Conservation (phyloP, 2,329 filamentous ascomycete species). For the Geosmithia putterillii region DNA sequence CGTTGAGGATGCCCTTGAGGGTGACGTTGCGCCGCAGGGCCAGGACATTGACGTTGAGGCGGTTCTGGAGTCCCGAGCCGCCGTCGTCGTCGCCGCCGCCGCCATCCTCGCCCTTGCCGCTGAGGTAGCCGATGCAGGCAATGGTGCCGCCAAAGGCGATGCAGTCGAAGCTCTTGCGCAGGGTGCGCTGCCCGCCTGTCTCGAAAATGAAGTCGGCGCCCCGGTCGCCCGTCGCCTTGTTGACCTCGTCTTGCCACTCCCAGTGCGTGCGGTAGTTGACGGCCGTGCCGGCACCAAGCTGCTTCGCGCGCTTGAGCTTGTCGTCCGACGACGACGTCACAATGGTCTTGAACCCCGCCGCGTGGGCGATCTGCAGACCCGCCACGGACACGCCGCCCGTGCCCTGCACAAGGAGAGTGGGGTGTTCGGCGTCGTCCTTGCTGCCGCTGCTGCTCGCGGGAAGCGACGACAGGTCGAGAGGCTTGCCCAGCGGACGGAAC, state of each 20-base stretch:
- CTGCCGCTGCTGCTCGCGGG: background rate
- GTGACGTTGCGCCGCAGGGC: slow-evolving; percentile 33
- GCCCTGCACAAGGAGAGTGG: slow-evolving; percentile 37
- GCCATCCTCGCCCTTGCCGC: slow-evolving; percentile 31
- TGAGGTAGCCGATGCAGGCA: slow-evolving; percentile 35
- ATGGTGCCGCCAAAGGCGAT: slow-evolving; percentile 43
- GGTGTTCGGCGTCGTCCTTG: background rate
- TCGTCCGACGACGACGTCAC: slow-evolving; percentile 41
- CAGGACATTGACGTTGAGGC: slow-evolving; percentile 47
- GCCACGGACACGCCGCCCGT: slow-evolving; percentile 40
- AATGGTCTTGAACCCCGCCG: slow-evolving; percentile 35
- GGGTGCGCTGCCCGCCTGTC: slow-evolving; percentile 36
- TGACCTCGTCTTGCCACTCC: slow-evolving; percentile 36
- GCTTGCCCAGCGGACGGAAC: slow-evolving; percentile 39
- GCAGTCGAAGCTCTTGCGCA: slow-evolving; percentile 38
- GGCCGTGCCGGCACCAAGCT: slow-evolving; percentile 35
- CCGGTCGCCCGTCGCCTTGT: slow-evolving; percentile 26
- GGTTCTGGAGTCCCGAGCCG: slow-evolving; percentile 17
- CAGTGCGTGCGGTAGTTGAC: slow-evolving; percentile 43
- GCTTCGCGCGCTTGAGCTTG: slow-evolving; percentile 31
- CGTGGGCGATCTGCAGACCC: slow-evolving; percentile 41
- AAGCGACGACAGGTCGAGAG: slow-evolving; percentile 10
- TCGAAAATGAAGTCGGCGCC: slow-evolving; percentile 46
- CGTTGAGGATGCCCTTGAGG: slow-evolving; percentile 46
- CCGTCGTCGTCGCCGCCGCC: slow-evolving; percentile 2